These are phyloP conservation scores for Petasospora rhodanensis DNA, from an alignment of 1,139 yeast species.

Conservation along the genomic window DNA sequence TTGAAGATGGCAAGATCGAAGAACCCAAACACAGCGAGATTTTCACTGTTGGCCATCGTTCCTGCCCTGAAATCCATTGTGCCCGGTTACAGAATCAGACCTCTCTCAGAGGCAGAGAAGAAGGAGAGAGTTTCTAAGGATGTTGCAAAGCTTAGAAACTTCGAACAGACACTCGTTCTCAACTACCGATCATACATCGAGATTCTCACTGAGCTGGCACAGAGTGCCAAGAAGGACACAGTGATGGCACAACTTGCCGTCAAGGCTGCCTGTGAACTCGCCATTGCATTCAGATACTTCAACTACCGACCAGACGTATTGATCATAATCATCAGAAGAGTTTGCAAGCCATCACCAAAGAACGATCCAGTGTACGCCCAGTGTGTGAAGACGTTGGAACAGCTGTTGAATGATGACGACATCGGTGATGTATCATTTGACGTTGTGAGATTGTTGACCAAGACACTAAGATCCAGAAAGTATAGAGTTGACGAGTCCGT, in stretches of 20 bases:
- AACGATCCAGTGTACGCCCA: conserved; percentile 45
- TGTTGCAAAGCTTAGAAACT: conserved; percentile 66
- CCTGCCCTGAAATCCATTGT: conserved; percentile 82
- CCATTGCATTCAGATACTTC: conserved; percentile 68
- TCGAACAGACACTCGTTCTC: conserved; percentile 71
- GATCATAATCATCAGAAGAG: conserved; percentile 58
- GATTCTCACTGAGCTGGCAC: conserved; percentile 38
- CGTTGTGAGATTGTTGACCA: conserved; percentile 59
- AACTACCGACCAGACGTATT: conserved; percentile 74
- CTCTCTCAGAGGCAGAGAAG: conserved; percentile 75
- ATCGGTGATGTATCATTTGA: conserved; percentile 81
- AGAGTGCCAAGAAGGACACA: conserved; percentile 33
- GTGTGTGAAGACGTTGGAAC: conserved; percentile 63
- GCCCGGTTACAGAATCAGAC: conserved; percentile 84
- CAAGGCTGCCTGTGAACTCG: conserved; percentile 76
- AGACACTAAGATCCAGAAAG: conserved; percentile 68
- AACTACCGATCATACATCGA: conserved; percentile 71
- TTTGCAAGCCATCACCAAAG: conserved; percentile 51
- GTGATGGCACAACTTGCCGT: conserved; percentile 55
- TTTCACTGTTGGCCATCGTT: conserved; percentile 72
- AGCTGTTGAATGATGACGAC: conserved; percentile 63
- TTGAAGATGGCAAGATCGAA: conserved; percentile 67
- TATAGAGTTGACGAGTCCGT: conserved; percentile 84
- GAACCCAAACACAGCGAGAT: conserved; percentile 64
- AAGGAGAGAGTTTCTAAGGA: conserved; percentile 81